A percentile compares a stretch with the other conserved stretches of the same genome.
Conservation (phyloP, 2,329 filamentous ascomycete species). For the Sarocladium strictum region DNA sequence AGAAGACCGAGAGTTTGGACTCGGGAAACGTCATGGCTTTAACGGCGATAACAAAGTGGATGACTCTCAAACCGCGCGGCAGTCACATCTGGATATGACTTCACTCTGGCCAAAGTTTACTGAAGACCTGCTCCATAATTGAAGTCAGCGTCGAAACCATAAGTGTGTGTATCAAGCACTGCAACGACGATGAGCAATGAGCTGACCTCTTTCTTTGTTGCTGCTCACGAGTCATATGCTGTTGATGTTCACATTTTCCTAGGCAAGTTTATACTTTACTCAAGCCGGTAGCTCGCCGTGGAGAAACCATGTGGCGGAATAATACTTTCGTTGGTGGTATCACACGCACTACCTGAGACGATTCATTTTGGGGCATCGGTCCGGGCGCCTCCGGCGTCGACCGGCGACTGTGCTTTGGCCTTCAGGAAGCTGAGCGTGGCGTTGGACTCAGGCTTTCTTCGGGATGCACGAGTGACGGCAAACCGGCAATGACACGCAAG, state of each 20-base stretch:
- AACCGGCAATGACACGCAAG: neutral
- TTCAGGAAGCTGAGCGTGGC: no score
- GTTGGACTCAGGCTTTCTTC: no score
- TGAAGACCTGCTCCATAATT: neutral
- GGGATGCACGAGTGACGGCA: neutral
- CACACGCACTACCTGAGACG: no score
- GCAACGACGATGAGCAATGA: neutral
- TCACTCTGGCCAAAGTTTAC: neutral
- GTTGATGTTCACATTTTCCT: neutral
- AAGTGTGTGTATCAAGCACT: neutral
- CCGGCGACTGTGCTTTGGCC: no score
- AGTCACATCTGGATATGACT: neutral
- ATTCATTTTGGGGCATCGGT: no score
- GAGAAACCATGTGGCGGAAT: neutral
- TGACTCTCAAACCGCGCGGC: neutral
- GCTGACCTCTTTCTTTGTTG: neutral
- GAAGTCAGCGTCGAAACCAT: neutral
- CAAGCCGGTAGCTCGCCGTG: neutral
- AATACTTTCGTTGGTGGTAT: no score
- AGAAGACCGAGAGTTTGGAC: neutral
- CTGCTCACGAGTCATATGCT: neutral
- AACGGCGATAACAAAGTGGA: neutral
- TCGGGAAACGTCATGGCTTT: neutral
- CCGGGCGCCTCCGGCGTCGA: no score
- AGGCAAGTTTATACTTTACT: neutral